These are phyloP conservation scores for Pichia rugopelliculosa DNA, from an alignment of 805 yeast species.

Conservation along the genomic window DNA sequence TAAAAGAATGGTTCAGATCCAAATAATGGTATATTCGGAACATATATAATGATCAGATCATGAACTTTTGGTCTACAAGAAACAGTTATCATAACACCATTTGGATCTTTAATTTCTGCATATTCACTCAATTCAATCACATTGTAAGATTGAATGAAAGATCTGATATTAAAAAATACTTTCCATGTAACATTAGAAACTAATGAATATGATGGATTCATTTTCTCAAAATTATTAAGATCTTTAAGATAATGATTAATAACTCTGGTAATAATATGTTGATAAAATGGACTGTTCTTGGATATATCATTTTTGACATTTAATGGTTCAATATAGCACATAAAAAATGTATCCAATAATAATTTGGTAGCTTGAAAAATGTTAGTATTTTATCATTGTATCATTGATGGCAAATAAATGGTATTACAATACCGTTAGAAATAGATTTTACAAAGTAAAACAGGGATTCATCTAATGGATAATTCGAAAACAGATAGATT, in stretches of 20 bases:
- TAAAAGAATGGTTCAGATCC: slow-evolving; percentile 33
- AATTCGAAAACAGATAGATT: slow-evolving; percentile 22
- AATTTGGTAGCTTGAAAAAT: slow-evolving; percentile 16
- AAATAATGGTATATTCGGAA: slow-evolving; percentile 39
- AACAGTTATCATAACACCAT: slow-evolving; percentile 26
- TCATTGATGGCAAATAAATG: neutral
- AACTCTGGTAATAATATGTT: slow-evolving; percentile 18
- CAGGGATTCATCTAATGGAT: slow-evolving; percentile 15
- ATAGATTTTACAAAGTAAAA: slow-evolving; percentile 1
- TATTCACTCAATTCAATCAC: slow-evolving; percentile 29
- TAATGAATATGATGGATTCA: slow-evolving; percentile 21
- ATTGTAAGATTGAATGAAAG: slow-evolving; percentile 27
- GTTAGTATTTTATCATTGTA: neutral
- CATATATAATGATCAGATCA: slow-evolving; percentile 37
- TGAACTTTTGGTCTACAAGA: slow-evolving; percentile 25
- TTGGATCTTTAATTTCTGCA: slow-evolving; percentile 13
- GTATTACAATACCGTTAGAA: slow-evolving; percentile 2
- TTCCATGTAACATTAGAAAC: slow-evolving; percentile 28
- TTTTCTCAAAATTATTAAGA: slow-evolving; percentile 10
- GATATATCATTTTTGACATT: slow-evolving; percentile 23
- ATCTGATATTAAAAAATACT: slow-evolving; percentile 25
- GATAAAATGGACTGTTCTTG: slow-evolving; percentile 26
- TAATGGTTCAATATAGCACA: slow-evolving; percentile 27
- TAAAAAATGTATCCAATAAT: slow-evolving; percentile 19
- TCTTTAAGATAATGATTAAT: slow-evolving; percentile 17